Evolutionary conservation across 345 rosid genomes (phyloP).

Genomic region (Salix dunnii): DNA sequence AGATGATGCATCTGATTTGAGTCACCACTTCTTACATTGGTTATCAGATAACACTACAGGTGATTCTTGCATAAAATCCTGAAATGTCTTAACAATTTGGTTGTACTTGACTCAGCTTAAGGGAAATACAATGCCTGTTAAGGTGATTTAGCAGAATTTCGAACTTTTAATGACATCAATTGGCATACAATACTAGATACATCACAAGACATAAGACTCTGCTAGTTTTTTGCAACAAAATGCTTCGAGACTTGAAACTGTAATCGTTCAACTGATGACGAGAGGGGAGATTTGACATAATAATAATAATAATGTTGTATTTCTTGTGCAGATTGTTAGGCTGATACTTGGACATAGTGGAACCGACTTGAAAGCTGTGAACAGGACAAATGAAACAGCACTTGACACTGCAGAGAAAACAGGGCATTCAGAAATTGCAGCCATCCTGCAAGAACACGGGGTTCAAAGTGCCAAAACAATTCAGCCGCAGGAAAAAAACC

Average conservation of each 20-base stretch:
- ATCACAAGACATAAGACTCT: background rate
- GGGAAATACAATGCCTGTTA: background rate
- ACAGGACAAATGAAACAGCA: slow-evolving; percentile 70
- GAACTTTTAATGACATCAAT: background rate
- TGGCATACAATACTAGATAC: background rate
- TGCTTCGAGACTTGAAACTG: background rate
- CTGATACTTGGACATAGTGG: slow-evolving; percentile 49
- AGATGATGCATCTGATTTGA: background rate
- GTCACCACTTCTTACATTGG: background rate
- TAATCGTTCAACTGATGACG: background rate
- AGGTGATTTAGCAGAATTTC: background rate
- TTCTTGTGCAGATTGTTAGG: slow-evolving; percentile 57
- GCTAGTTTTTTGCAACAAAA: background rate
- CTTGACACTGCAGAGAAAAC: slow-evolving; percentile 85
- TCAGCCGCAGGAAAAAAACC: slow-evolving; percentile 47
- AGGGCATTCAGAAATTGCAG: slow-evolving; percentile 46
- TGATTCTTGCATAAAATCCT: background rate
- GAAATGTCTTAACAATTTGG: background rate
- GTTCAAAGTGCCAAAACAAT: slow-evolving; percentile 62
- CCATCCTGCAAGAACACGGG: slow-evolving; percentile 55
- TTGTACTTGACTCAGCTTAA: background rate
- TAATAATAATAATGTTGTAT: background rate
- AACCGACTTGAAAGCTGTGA: slow-evolving; percentile 50
- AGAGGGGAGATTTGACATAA: background rate
- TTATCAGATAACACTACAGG: background rate